These are phyloP conservation scores for Diaporthe australafricana DNA, from an alignment of 2,329 filamentous ascomycete species.

Conservation along the genomic window DNA sequence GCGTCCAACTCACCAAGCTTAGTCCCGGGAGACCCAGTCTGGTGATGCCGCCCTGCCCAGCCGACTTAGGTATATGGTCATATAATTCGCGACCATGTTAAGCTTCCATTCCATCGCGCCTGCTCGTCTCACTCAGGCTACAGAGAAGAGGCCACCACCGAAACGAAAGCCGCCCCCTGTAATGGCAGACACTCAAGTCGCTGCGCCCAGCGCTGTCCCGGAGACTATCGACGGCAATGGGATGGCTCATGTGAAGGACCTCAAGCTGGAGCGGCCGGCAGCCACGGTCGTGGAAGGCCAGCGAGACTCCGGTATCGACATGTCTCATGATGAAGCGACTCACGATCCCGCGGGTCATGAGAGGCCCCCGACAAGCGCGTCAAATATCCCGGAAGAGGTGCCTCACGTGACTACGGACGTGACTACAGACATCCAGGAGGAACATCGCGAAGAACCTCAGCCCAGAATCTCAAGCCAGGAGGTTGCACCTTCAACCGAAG, in stretches of 20 bases:
- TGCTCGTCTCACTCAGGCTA: slow-evolving; percentile 18
- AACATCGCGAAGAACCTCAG: not conserved
- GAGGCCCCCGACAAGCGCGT: not conserved
- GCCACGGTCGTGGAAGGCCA: not conserved
- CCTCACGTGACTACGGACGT: not conserved
- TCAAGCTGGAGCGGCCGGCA: slow-evolving; percentile 6
- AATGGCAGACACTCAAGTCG: slow-evolving; percentile 17
- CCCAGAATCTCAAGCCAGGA: not conserved
- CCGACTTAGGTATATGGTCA: too few relatives aligned
- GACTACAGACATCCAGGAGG: not conserved
- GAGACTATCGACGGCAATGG: not conserved
- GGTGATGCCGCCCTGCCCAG: slow-evolving; percentile 1
- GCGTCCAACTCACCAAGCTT: slow-evolving; percentile 9
- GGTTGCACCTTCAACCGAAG: not conserved
- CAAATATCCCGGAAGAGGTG: not conserved
- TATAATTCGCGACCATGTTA: slow-evolving; percentile 28
- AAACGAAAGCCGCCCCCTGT: slow-evolving; percentile 6
- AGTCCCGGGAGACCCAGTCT: slow-evolving; percentile 1
- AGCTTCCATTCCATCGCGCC: slow-evolving; percentile 34
- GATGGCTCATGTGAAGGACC: not conserved
- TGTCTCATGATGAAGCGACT: slow-evolving; percentile 9
- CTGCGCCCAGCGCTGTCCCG: not conserved
- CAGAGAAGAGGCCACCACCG: slow-evolving; percentile 9
- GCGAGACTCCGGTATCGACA: slow-evolving; percentile 18
- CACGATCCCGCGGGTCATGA: not conserved